These are phyloP conservation scores for Coelastrella sp. DNA, from an alignment of 139 green algal species.

Conservation along the genomic window DNA sequence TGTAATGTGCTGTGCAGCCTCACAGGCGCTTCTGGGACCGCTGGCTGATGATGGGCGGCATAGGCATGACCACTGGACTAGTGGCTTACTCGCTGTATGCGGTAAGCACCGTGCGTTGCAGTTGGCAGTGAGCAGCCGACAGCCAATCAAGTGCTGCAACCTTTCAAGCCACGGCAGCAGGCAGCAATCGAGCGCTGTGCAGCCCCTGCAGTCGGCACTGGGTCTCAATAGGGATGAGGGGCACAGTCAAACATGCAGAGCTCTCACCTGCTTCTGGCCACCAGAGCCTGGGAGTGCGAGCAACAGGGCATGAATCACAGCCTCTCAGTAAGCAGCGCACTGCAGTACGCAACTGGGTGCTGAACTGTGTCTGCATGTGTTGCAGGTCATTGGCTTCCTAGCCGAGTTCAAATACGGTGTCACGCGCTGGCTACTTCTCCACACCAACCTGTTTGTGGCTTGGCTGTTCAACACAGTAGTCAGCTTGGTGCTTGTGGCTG, in stretches of 20 bases:
- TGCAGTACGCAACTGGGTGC: too few species aligned
- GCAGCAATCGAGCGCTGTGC: too few species aligned
- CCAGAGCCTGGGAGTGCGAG: too few species aligned
- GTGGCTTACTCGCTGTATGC: slow-evolving; percentile 82
- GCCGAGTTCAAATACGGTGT: slow-evolving; percentile 79
- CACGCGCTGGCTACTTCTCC: slow-evolving; percentile 67
- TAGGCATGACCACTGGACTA: slow-evolving; percentile 80
- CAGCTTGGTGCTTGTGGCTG: slow-evolving; percentile 74
- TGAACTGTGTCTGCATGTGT: not conserved
- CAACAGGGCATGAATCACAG: too few species aligned
- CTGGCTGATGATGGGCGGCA: slow-evolving; percentile 92
- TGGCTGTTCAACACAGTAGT: slow-evolving; percentile 89
- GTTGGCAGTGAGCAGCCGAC: too few species aligned
- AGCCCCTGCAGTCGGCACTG: too few species aligned
- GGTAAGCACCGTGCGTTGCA: slow-evolving; percentile 38
- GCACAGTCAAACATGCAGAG: too few species aligned
- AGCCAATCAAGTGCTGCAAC: too few species aligned
- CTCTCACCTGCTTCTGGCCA: too few species aligned
- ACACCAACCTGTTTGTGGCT: slow-evolving; percentile 72
- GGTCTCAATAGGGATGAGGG: too few species aligned
- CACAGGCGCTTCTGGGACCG: slow-evolving; percentile 81
- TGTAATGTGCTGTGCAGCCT: slow-evolving; percentile 50
- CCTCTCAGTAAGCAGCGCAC: too few species aligned
- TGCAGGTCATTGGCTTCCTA: slow-evolving; percentile 73
- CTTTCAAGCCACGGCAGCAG: too few species aligned